Conservation (phyloP, 73 alveolate species). For the Paramecium sexaurelia region DNA sequence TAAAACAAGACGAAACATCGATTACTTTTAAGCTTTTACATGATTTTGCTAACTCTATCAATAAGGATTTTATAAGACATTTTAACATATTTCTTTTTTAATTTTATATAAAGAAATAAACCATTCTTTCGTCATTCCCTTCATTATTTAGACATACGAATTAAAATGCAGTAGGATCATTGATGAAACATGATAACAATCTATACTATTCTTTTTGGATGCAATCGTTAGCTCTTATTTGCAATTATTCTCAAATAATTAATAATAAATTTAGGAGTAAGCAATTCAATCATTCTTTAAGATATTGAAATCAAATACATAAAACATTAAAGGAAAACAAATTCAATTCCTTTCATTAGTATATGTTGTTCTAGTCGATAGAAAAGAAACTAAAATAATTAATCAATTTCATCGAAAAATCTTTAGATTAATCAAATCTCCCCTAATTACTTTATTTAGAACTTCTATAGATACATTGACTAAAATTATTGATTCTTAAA, state of each 20-base stretch:
- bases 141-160: neutral
- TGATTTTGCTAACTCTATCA: slow-evolving; percentile 7
- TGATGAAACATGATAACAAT: neutral
- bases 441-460: neutral
- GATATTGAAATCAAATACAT: too few relatives aligned
- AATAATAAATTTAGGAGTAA: slow-evolving; percentile 42
- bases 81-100: neutral
- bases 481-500: neutral
- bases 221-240: slow-evolving; percentile 32
- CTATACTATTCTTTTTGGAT: neutral
- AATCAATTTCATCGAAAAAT: slow-evolving; percentile 14
- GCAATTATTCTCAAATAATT: slow-evolving; percentile 1
- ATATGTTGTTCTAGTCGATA: slow-evolving; percentile 32
- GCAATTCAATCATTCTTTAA: neutral
- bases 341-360: neutral
- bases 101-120: neutral
- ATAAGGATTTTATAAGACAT: neutral
- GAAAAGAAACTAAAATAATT: neutral
- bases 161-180: neutral
- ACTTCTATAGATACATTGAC: neutral
- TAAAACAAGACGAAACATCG: neutral
- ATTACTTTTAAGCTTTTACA: neutral
- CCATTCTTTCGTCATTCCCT: slow-evolving; percentile 43
- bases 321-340: too few relatives aligned
- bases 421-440: neutral